A percentile compares a stretch with the other conserved stretches of the same genome.
Conservation (phyloP, 129 eudicot species). For the Tagetes erecta region DNA sequence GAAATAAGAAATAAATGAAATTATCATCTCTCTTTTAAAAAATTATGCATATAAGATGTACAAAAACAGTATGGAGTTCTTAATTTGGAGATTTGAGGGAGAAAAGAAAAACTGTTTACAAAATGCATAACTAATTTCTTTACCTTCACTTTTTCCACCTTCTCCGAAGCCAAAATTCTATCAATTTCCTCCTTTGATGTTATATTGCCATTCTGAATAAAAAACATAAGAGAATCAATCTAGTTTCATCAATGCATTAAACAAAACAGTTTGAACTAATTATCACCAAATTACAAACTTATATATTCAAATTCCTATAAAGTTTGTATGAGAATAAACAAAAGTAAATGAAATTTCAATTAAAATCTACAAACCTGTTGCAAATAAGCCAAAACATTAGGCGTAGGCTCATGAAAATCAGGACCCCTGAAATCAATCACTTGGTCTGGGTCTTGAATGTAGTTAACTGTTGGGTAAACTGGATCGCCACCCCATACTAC, state of each 20-base stretch:
- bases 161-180: constrained; percentile 67
- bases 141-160: constrained; percentile 79
- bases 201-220: constrained; percentile 69
- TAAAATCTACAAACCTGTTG: constrained; percentile 65
- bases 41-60: constrained; percentile 20
- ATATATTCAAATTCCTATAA: neutral
- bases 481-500: constrained; percentile 99
- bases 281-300: neutral
- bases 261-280: neutral
- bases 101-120: neutral
- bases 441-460: constrained; percentile 92
- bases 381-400: constrained; percentile 71
- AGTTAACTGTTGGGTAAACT: constrained; percentile 93
- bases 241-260: constrained; percentile 14
- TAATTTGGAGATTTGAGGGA: neutral
- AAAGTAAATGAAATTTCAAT: neutral
- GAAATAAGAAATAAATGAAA: neutral
- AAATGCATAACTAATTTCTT: constrained; percentile 3
- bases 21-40: neutral
- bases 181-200: constrained; percentile 87
- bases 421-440: constrained; percentile 93
- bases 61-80: constrained; percentile 5
- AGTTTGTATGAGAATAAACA: neutral
- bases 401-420: constrained; percentile 95
- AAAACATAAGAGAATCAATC: constrained; percentile 18